Conservation (phyloP, 768 basidiomycete genomes). For the Tricholomella constricta region DNA sequence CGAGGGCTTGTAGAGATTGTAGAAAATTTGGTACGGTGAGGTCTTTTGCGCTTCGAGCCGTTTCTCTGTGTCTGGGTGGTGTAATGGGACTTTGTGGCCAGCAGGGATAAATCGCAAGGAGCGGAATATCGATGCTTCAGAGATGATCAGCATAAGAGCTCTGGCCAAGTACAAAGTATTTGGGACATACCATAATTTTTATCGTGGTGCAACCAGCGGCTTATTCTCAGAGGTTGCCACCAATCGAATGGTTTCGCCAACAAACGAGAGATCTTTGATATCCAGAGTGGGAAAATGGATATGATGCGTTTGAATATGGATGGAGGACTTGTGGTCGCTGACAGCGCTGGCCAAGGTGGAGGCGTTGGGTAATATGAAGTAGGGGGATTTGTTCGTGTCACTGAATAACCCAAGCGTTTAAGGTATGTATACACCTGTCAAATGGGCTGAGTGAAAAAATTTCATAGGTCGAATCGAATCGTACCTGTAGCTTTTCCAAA, state of each 20-base stretch:
- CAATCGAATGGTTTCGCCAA: conserved; percentile 48
- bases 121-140: conserved; percentile 64
- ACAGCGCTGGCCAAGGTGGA: conserved; percentile 29
- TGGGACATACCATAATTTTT: conserved; percentile 52
- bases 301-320: conserved; percentile 38
- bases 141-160: not conserved
- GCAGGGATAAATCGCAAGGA: conserved; percentile 73
- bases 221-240: conserved; percentile 64
- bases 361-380: conserved; percentile 38
- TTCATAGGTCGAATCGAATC: conserved; percentile 8
- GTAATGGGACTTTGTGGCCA: conserved; percentile 56
- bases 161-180: not conserved
- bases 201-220: conserved; percentile 48
- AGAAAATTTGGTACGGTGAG: conserved; percentile 83
- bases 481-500: conserved; percentile 86
- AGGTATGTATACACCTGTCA: conserved; percentile 88
- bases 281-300: conserved; percentile 34
- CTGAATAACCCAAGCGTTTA: conserved; percentile 86
- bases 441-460: not conserved
- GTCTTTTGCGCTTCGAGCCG: conserved; percentile 17
- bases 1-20: conserved; percentile 88
- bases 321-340: conserved; percentile 14
- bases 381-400: conserved; percentile 62
- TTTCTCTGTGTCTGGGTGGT: conserved; percentile 26
- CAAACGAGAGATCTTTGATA: conserved; percentile 31